Evolutionary conservation across 371 early-diverging fungal genomes (phyloP), one percentile per base, ranked within the genome.

Genomic region (Syncephalastrum sp.): DNA sequence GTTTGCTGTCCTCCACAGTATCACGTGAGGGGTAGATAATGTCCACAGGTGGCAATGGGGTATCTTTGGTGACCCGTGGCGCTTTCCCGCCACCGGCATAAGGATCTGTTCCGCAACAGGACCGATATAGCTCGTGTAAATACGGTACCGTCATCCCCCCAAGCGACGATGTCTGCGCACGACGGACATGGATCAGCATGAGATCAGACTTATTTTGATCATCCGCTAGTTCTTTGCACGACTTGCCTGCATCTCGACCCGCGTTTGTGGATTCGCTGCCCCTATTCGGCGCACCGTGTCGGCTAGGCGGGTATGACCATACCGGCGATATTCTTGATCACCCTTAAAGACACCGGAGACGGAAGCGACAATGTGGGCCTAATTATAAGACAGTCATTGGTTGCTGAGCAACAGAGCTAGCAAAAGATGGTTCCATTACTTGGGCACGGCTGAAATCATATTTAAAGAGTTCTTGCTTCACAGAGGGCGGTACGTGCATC

Each of bases 171-270:
- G 79, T 78, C 73, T 78, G 53, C 16, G 15, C 1, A 15, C 1
- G 8, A 12, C 52, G 6, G 19, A 45, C 25, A 25, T 17, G 45
- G 19, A 8, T 51, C n/a, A 17, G 42, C 21, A 17, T 47, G 38
- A 29, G 38, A 5, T 15, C 16, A n/a, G n/a, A 27, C 27, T 3
- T 0, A 27, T 0, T 7, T 19, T 56, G 43, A 53, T 6, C 23
- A 16, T 27, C 5, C 10, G 33, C n/a, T 24, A n/a, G 16, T 24
- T 47, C 5, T 33, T 17, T 42, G 13, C 5, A 10, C 13, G 17
- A 7, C 50, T 44, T 65, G 74, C 78, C 73, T 78, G 79, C 71
- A 78, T 73, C 50, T 78, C 79, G 3, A 78, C 61, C 45, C 54
- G 64, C 12, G 75, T 73, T 10, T 48, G 27, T 0, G 47, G 25